Evolutionary conservation across 2,329 filamentous ascomycete genomes (phyloP), one percentile per base, ranked within the genome.

Genomic region (Aspergillus unguis): DNA sequence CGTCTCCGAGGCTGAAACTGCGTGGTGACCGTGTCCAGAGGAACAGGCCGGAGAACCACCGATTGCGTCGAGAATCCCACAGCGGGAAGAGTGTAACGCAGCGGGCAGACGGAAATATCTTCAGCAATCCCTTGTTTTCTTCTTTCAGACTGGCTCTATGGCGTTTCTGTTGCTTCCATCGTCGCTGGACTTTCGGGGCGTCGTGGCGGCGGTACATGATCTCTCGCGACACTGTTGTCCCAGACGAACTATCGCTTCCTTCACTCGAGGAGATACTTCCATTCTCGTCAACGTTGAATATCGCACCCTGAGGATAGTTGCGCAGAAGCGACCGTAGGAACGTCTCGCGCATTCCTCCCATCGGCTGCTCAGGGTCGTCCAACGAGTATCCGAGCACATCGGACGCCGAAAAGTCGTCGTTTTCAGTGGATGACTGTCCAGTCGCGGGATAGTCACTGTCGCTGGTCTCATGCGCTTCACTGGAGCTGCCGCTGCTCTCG

Each of bases 11-110:
- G 0, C 59, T 64, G 23, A 68, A 60, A 6, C 65, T 55, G 17
- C 62, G 55, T 1, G 64, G 65, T 11, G 57, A 54, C 10, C 61
- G 62, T 3, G 64, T 64, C 67, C 67, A 71, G 3, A 58, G 58
- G 10, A 71, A 41, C 4, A 50, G 55, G 2, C 64, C 62, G 1
- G 68, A 64, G 44, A 65, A 68, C 61, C 67, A 71, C 2, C 66
- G 53, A 17, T 57, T 47, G 9, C 57, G 60, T 3, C 64, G 56
- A 2, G 62, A 64, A 23, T 71, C 67, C 68, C 67, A 71, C 0
- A 71, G 50, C 0, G 69, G 69, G 10, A 65, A 58, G 7, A 70
- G 58, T 3, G 61, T 53, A 6, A 71, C 63, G 44, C 59, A 65
- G 25, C 64, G 54, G 5, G 66, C 66, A 2, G 53, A 54, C 1